These are phyloP conservation scores for Stephanodiscus minutulus DNA, from an alignment of 108 stramenopile genomes.

Conservation along the genomic window DNA sequence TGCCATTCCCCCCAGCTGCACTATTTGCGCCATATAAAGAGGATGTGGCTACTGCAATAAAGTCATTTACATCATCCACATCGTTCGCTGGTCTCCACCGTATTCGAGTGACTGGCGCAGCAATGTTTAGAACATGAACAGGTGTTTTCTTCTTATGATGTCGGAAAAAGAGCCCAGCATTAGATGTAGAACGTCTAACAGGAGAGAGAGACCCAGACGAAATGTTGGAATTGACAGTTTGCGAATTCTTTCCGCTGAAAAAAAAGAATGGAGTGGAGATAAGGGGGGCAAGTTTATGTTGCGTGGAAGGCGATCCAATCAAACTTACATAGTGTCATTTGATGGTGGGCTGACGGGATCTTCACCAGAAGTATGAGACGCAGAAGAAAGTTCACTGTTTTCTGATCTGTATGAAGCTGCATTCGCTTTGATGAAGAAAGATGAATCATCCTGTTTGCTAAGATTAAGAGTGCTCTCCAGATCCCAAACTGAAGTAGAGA, in stretches of 20 bases:
- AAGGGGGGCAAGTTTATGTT: neutral
- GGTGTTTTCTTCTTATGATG: constrained; percentile 37
- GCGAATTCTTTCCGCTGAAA: constrained; percentile 8
- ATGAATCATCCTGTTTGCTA: constrained; percentile 37
- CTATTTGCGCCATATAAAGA: constrained; percentile 63
- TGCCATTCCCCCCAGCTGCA: constrained; percentile 68
- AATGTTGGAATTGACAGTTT: constrained; percentile 7
- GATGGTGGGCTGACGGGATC: constrained; percentile 5
- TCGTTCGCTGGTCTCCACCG: constrained; percentile 71
- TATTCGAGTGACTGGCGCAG: constrained; percentile 73
- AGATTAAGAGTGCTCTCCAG: constrained; percentile 42
- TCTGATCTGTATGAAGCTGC: constrained; percentile 52
- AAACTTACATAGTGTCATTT: constrained; percentile 15
- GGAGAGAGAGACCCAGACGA: constrained; percentile 24
- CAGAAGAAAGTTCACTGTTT: constrained; percentile 44
- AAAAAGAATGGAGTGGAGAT: neutral
- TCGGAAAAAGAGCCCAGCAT: constrained; percentile 23
- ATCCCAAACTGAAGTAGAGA: constrained; percentile 45
- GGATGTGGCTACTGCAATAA: constrained; percentile 86
- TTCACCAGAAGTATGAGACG: constrained; percentile 41
- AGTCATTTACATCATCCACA: constrained; percentile 47
- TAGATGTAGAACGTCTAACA: constrained; percentile 32
- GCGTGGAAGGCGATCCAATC: constrained; percentile 3
- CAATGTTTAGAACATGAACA: constrained; percentile 56
- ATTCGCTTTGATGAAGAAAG: constrained; percentile 41